Percentiles rank a stretch among this genome's conserved stretches.
phyloP scores from a whole-genome alignment of 2,329 filamentous ascomycete species.

The Colletotrichum spinosum region DNA sequence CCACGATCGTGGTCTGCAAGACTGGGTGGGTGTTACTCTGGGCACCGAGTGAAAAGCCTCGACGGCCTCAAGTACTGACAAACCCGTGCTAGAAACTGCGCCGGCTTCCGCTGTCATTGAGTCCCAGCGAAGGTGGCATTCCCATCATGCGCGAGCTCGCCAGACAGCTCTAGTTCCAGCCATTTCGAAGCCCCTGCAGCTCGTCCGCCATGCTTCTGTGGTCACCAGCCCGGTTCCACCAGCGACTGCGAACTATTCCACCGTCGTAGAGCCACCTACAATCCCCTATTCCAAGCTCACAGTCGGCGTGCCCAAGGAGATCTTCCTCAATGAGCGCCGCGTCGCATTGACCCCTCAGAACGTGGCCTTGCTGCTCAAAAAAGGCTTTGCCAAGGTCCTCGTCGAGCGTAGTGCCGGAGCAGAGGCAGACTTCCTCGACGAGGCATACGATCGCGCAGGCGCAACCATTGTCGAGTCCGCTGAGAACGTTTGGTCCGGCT shows the following conservation, averaged over 20 bases:
- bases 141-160: slow-evolving; percentile 51
- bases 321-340: slow-evolving; percentile 81
- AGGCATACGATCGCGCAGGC: slow-evolving; percentile 81
- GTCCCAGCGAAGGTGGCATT: slow-evolving; percentile 46
- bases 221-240: slow-evolving; percentile 41
- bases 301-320: slow-evolving; percentile 84
- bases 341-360: slow-evolving; percentile 89
- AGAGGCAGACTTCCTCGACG: slow-evolving; percentile 81
- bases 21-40: slow-evolving; percentile 24
- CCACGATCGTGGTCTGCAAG: slow-evolving; percentile 21
- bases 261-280: slow-evolving; percentile 55
- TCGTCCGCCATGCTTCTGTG: slow-evolving; percentile 54
- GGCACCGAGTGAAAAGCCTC: neutral
- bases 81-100: slow-evolving; percentile 10
- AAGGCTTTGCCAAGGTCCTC: slow-evolving; percentile 82
- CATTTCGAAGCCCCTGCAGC: slow-evolving; percentile 48
- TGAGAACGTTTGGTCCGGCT: slow-evolving; percentile 76
- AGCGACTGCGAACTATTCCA: slow-evolving; percentile 50
- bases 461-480: slow-evolving; percentile 79
- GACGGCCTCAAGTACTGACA: slow-evolving; percentile 6
- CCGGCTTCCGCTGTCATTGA: slow-evolving; percentile 7
- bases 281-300: slow-evolving; percentile 78
- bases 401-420: slow-evolving; percentile 85
- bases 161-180: slow-evolving; percentile 45
- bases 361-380: slow-evolving; percentile 84